These are phyloP conservation scores for Entomortierella lignicola DNA, from an alignment of 192 early-diverging fungal species.

Conservation along the genomic window DNA sequence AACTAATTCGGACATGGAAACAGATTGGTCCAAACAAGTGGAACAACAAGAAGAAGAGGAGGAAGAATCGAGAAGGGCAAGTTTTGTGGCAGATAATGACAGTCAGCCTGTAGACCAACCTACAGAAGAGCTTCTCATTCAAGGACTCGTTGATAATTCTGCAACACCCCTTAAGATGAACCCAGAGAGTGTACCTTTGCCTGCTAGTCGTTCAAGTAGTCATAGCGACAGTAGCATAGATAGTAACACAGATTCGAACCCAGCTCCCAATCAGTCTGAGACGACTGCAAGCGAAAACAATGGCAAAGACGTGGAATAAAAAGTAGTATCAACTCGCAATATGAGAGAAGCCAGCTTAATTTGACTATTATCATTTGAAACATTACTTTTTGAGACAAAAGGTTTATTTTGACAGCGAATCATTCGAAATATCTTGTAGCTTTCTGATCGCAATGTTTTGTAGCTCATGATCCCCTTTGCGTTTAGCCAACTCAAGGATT, in stretches of 20 bases:
- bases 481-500: conserved; percentile 24
- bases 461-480: conserved; percentile 9
- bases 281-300: too few species aligned
- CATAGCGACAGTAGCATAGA: background rate
- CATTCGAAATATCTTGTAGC: too few species aligned
- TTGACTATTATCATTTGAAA: too few species aligned
- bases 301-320: too few species aligned
- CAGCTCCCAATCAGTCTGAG: too few species aligned
- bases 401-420: too few species aligned
- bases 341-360: too few species aligned
- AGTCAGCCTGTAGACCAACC: background rate
- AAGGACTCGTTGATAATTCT: background rate
- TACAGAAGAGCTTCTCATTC: background rate
- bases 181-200: background rate
- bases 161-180: background rate
- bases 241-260: too few species aligned
- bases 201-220: background rate
- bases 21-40: background rate
- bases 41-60: conserved; percentile 2
- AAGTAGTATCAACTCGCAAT: too few species aligned
- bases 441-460: too few species aligned
- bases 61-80: background rate
- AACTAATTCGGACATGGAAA: background rate
- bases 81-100: background rate
- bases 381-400: too few species aligned